Base-by-base conservation (phyloP, 1,284 basidiomycete species). In the Fistulinella staudtii region DNA sequence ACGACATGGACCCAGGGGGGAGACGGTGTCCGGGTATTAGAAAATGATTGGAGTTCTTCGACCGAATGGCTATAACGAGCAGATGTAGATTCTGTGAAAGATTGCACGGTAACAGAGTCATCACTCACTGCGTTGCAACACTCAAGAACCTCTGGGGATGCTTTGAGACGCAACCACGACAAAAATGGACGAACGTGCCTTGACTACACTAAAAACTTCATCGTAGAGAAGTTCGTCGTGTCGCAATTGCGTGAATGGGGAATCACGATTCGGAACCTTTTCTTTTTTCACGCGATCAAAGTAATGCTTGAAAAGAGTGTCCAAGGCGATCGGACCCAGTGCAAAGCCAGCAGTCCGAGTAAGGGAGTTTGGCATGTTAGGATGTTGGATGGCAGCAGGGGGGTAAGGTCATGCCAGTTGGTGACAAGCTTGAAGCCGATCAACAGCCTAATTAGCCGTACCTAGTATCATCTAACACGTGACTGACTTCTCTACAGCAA, bases 1-100 rank as follows among this genome's bases (percentile, higher is more conserved):
- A 92, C 77, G 25, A 89, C 79, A 50, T 84, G 87, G 4, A 93
- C 86, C 82, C 88, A 93, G 33, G 93, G 93, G 4, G 93, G 90
- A 3, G 90, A 81, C 0, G 90, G 90, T 0, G 90, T 91, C 14
- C 85, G 80, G 1, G 85, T 87, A 58, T 94, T 93, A 5, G 87
- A 81, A 57, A 95, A 93, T 27, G 77, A 74, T 64, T 95, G 92
- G 0, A 93, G 70, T 41, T 93, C 89, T 61, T 93, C 89, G 4
- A 93, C 83, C 0, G 89, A 83, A 62, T 91, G 86, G 34, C 77
- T 81, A 49, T 41, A 24, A 39, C 8, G 25, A n/a, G 20, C 41
- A 30, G 34, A 36, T 23, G 23, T 18, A 18, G 17, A 31, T 30
- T 29, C 21, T 23, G 24, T 9, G 14, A 40, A 21, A 25, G 13